Conservation (phyloP, 108 stramenopile genomes). For the Stephanodiscus minutulus region DNA sequence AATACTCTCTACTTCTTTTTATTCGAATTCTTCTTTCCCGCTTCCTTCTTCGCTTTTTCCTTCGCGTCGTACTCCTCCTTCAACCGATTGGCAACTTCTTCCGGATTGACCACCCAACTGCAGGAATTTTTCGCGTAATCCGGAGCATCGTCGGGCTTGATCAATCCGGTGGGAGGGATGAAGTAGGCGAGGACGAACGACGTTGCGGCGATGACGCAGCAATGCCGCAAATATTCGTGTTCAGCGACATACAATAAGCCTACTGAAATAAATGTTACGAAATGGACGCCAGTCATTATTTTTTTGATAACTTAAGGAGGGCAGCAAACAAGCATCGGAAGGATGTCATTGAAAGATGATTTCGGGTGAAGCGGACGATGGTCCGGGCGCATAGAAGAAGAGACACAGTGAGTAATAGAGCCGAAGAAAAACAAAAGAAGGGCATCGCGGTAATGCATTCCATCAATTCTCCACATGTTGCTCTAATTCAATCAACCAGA, state of each 20-base stretch:
- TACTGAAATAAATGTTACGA: neutral
- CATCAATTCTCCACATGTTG: neutral
- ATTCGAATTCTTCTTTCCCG: neutral
- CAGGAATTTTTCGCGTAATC: neutral
- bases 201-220: neutral
- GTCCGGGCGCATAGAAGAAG: neutral
- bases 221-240: neutral
- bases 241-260: neutral
- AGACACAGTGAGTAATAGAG: neutral
- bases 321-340: too few relatives aligned
- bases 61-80: neutral
- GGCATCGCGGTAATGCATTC: too few relatives aligned
- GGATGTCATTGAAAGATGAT: too few relatives aligned
- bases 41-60: neutral
- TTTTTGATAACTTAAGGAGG: neutral
- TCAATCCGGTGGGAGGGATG: constrained; percentile 1
- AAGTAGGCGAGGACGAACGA: neutral
- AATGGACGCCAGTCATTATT: neutral
- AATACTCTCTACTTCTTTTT: neutral
- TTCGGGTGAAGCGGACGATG: too few relatives aligned
- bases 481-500: neutral
- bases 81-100: neutral
- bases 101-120: neutral
- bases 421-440: neutral
- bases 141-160: neutral